Base-by-base conservation (phyloP, 2,329 filamentous ascomycete species). In the Fusarium stilboides region DNA sequence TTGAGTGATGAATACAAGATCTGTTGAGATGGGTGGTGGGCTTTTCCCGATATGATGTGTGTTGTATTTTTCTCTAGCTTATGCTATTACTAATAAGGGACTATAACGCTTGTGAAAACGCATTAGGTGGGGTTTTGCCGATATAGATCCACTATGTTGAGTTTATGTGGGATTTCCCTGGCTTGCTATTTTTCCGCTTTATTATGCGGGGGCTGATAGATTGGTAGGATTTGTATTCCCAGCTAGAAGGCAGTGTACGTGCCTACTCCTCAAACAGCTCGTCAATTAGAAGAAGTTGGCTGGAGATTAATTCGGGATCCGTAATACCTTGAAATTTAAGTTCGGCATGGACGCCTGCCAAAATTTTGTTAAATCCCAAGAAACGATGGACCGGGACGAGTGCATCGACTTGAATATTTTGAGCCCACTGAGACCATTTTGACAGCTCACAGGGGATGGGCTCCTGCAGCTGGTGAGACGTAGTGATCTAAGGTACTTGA, bases 391-490 rank as follows among this genome's bases (percentile, higher is more conserved):
- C 42, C 0, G 60, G 62, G 12, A 57, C 24, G 0, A 60, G 26
- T 0, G 67, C 62, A 6, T 47, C 39, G 15, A 20, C 40, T 15
- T 57, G 44, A 13, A 37, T 40, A 33, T 26, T 10, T 22, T 71
- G 55, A 2, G 68, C 56, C 70, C 70, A 73, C 15, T n/a, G 43
- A 4, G 62, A 68, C 70, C 68, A 73, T 24, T 59, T 65, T n/a
- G 55, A 28, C 19, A 73, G 40, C 4, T 58, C 62, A 12, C 65
- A 69, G 1, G 70, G 70, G 3, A 71, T 59, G 4, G 71, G 68
- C 42, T 71, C 68, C 28, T 73, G 70, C 10, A 73, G 55, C 17
- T 73, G 71, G 20, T 73, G 70, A 4, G 70, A 73, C 40, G 68
- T 71, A 8, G 63, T 71, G 42, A 69, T 45, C 70, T 69, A 31